Base-by-base conservation (phyloP, 805 yeast species). In the Suhomyces pyralidae region DNA sequence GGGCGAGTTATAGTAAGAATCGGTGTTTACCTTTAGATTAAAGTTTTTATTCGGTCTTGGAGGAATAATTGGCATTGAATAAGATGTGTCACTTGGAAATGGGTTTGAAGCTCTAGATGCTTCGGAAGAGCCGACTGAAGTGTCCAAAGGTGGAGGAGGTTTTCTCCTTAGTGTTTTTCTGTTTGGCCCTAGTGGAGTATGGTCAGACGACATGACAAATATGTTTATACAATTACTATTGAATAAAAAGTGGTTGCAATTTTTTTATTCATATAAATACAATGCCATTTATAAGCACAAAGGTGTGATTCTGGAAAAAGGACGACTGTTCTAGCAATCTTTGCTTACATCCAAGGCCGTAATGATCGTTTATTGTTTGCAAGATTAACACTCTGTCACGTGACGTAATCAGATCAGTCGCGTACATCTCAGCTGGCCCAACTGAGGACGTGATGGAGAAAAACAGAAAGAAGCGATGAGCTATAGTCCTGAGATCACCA, bases 401-500 rank as follows among this genome's bases (percentile, higher is more conserved):
- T 32, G 20, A 19, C 24, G 7, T 7, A 8, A 19, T 38, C 22
- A 8, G 42, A 45, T 45, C 48, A 5, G 34, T 32, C 36, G 36
- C 36, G 36, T 32, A 32, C 8, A 32, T n/a, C n/a, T 32, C 9
- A 12, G 36, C 7, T 15, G 15, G 17, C 36, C 12, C 9, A 6
- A 32, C 17, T 12, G 30, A 6, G 36, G 36, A 32, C 36, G 17
- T 32, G 36, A 25, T 8, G 14, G 26, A 25, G 15, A n/a, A 38
- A 24, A 38, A 19, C 19, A 38, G 12, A 38, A 38, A 5, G 7
- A 19, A 38, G 26, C 15, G 26, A 65, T 64, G 65, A 45, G 58
- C 17, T 77, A 76, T 53, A 64, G 79, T 1, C 62, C 65, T 6
- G 81, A 79, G 44, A 67, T 86, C 26, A 69, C 71, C 46, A 70